phyloP scores from a whole-genome alignment of 345 rosid genomes.

The Eucalyptus tenuipes region DNA sequence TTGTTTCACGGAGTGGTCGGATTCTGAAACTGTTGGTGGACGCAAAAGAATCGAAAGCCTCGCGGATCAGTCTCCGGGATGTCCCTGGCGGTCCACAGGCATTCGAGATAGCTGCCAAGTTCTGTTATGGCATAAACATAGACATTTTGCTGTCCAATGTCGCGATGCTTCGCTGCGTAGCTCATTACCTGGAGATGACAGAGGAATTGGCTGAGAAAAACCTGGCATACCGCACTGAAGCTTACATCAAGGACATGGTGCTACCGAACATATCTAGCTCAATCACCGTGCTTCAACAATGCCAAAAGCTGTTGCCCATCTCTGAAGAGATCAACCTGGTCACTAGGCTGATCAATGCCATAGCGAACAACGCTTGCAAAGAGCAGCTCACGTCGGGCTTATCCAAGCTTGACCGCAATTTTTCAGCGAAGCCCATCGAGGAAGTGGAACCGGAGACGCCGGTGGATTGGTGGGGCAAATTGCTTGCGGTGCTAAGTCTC shows the following conservation, averaged over 20 bases:
- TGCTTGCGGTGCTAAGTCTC: conserved; percentile 54
- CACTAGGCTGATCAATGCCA: conserved; percentile 48
- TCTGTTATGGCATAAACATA: conserved; percentile 81
- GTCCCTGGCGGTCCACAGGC: conserved; percentile 86
- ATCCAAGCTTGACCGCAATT: conserved; percentile 69
- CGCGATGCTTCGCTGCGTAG: conserved; percentile 53
- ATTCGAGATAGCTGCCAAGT: conserved; percentile 91
- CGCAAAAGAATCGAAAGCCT: conserved; percentile 45
- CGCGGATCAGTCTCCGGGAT: conserved; percentile 39
- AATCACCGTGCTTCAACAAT: conserved; percentile 59
- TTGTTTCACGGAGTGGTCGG: conserved; percentile 84
- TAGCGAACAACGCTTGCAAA: conserved; percentile 80
- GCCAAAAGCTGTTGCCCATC: conserved; percentile 57
- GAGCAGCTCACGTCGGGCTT: conserved; percentile 92
- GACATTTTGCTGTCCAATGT: conserved; percentile 63
- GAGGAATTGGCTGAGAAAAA: conserved; percentile 79
- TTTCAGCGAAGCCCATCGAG: conserved; percentile 22
- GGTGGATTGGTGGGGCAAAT: conserved; percentile 87
- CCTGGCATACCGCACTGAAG: conserved; percentile 49
- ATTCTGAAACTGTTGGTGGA: conserved; percentile 62
- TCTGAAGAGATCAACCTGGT: conserved; percentile 77
- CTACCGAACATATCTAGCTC: conserved; percentile 55
- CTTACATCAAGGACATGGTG: conserved; percentile 48
- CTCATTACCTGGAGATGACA: conserved; percentile 83
- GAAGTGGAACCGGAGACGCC: conserved; percentile 62